Base-by-base conservation (phyloP, 163 green algal genomes). In the Volvox carteri region DNA sequence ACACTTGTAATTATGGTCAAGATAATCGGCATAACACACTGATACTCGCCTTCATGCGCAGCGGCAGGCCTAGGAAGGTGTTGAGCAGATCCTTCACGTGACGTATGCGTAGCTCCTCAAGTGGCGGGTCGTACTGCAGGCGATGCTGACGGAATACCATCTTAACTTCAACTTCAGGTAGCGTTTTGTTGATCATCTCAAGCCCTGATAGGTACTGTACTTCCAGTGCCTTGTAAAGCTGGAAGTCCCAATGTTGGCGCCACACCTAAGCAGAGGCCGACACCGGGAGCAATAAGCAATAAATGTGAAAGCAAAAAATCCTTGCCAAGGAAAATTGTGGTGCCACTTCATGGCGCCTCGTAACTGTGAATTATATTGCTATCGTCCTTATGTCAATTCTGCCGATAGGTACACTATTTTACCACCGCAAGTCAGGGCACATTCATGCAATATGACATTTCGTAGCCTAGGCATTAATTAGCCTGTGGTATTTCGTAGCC, bases 241-340 rank as follows among this genome's bases (percentile, higher is more conserved):
- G 95, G 89, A 96, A 94, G 90, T 98, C 95, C 95, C 95, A 98
- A 86, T 98, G 95, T 84, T 96, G 91, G 7, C 96, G 92, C 95
- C 96, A 98, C n/a, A 93, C 84, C 91, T 95, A 88, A 21, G 46
- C 2, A 11, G 19, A 68, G n/a, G 28, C 8, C 62, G 5, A 67
- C 56, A 67, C 9, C 14, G 14, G 16, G 19, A 67, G 58, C 19
- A 70, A 23, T 21, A n/a, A n/a, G n/a, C n/a, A n/a, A n/a, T n/a
- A n/a, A n/a, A n/a, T n/a, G n/a, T n/a, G n/a, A n/a, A n/a, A n/a
- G n/a, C n/a, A n/a, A n/a, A n/a, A n/a, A n/a, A n/a, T n/a, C n/a
- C n/a, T n/a, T n/a, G n/a, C n/a, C n/a, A n/a, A n/a, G n/a, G n/a
- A n/a, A n/a, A n/a, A n/a, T n/a, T n/a, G n/a, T n/a, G n/a, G n/a